Evolutionary conservation across 2,329 filamentous ascomycete genomes (phyloP), one percentile per base, ranked within the genome.

Genomic region (Clonostachys sp.): DNA sequence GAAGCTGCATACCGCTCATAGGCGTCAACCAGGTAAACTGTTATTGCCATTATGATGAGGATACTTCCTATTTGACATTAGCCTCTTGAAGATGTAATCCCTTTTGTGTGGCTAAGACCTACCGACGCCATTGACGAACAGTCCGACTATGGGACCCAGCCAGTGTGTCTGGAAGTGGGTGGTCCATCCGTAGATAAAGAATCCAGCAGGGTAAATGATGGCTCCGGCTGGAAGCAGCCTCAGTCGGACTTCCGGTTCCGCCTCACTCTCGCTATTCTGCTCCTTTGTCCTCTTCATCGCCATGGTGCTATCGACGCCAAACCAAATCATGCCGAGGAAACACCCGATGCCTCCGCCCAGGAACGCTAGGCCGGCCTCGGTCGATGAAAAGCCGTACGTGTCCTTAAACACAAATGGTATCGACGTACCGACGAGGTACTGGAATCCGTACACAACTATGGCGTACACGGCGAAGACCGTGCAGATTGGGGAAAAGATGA

Each of bases 401-500:
- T 63, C 1, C 35, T 73, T 66, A 58, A 87, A 87, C 14, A 83
- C 80, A 50, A 73, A 68, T 2, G 75, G 70, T 16, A 78, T 64
- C 0, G 74, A 70, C 5, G 68, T 73, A 4, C 78, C 67, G 53
- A 75, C 69, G 55, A 78, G 74, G 57, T 85, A 86, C 0, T 84
- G 57, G 14, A 84, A 76, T 0, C 80, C 82, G 52, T 83, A 84
- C 49, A 74, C 73, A 53, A 87, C 83, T 34, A 74, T 78, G 5
- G 81, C 77, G 59, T 87, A 87, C 0, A 87, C 58, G 1, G 83
- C 78, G 39, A 88, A 71, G 9, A 84, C 70, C 53, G 86, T 79
- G 60, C 83, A 84, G 49, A 87, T 86, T 0, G 84, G 84, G 2
- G 81, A 54, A 1, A 55, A 86, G 41, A 69, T 58, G 10, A 90